Conservation (phyloP, 768 basidiomycete genomes). For the Tulasnella sp. region DNA sequence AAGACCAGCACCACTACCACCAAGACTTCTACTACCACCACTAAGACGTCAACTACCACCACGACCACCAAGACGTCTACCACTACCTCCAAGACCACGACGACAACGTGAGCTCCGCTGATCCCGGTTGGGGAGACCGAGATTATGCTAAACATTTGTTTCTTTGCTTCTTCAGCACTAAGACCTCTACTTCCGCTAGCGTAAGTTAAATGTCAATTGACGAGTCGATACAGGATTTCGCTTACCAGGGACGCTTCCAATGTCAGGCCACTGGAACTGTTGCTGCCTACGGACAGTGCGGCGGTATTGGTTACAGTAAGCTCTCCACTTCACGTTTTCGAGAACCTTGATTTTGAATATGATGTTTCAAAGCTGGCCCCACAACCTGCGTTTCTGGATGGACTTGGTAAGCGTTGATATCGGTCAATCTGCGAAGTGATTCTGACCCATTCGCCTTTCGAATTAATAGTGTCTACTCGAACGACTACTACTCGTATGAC, state of each 20-base stretch:
- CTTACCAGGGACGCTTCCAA: neutral
- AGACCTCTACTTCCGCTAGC: neutral
- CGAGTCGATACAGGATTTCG: neutral
- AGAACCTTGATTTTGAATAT: neutral
- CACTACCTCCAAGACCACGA: conserved; percentile 1
- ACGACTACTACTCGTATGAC: neutral
- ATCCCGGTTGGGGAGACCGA: too few species aligned
- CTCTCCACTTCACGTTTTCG: neutral
- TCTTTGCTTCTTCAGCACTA: neutral
- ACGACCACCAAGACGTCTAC: neutral
- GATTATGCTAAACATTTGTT: neutral
- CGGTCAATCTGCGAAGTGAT: neutral
- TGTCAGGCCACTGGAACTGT: conserved; percentile 17
- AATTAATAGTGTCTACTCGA: neutral
- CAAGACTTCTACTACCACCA: neutral
- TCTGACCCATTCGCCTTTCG: neutral
- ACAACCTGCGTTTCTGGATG: neutral
- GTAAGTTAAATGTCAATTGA: neutral
- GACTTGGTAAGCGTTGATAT: neutral
- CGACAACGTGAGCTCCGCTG: neutral
- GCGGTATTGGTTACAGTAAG: neutral
- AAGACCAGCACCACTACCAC: neutral
- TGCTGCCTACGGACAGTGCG: conserved; percentile 10
- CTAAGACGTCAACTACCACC: neutral
- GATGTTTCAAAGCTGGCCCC: neutral